phyloP scores from a whole-genome alignment of 306 rosid species.

The Prosopis cineraria region DNA sequence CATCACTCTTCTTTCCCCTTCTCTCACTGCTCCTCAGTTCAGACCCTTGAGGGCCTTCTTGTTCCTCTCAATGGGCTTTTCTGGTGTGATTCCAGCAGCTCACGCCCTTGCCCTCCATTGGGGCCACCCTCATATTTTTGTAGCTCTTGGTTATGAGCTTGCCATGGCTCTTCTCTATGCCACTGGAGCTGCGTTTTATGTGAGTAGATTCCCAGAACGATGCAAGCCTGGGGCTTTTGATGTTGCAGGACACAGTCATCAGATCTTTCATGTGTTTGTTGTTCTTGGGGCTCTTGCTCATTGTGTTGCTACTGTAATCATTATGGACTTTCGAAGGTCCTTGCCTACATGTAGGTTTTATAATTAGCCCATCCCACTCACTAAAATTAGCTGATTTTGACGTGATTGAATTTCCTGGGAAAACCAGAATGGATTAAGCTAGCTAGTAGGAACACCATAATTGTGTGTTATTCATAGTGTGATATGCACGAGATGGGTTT shows the following conservation, averaged over 20 bases:
- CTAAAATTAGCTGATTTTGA: background rate
- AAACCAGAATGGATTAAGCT: background rate
- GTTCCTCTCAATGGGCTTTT: conserved; percentile 88
- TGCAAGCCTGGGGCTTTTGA: conserved; percentile 94
- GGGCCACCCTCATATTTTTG: conserved; percentile 49
- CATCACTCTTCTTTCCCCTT: conserved; percentile 69
- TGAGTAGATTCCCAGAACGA: conserved; percentile 72
- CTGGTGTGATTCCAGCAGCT: conserved; percentile 75
- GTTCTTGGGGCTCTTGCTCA: conserved; percentile 87
- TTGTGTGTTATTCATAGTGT: background rate
- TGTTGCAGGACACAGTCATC: conserved; percentile 95
- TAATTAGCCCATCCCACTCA: conserved; percentile 3
- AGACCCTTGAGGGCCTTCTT: conserved; percentile 66
- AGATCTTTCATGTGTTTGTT: conserved; percentile 84
- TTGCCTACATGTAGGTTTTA: conserved; percentile 53
- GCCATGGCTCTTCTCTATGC: conserved; percentile 75
- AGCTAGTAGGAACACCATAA: background rate
- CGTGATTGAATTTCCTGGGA: background rate
- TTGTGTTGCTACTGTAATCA: conserved; percentile 58
- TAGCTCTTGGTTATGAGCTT: conserved; percentile 71
- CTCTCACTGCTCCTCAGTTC: conserved; percentile 61
- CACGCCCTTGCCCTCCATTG: conserved; percentile 68
- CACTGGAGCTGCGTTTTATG: conserved; percentile 70
- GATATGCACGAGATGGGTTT: conserved; percentile 12
- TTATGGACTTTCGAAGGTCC: conserved; percentile 65